Conservation (phyloP, 257 asterid species). For the Plectranthus barbatus region DNA sequence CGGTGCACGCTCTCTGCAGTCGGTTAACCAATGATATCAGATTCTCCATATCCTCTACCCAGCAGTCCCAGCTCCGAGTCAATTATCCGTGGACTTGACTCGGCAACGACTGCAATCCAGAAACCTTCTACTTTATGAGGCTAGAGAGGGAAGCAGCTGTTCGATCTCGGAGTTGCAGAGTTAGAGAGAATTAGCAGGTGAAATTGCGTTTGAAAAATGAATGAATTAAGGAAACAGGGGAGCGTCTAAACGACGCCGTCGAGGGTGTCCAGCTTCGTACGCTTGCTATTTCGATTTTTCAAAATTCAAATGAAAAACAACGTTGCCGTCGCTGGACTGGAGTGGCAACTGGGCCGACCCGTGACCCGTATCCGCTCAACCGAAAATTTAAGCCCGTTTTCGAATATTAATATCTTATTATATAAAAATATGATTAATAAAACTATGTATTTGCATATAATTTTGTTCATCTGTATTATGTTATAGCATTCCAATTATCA, state of each 20-base stretch:
- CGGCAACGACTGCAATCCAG: slow-evolving; percentile 9
- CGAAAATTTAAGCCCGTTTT: neutral
- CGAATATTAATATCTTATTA: too few species aligned
- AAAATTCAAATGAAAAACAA: slow-evolving; percentile 1
- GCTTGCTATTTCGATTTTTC: slow-evolving; percentile 13
- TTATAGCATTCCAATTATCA: too few species aligned
- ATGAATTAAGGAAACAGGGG: too few species aligned
- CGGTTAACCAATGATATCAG: slow-evolving; percentile 80
- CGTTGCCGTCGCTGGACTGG: neutral
- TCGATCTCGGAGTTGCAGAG: slow-evolving; percentile 20
- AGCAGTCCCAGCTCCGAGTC: slow-evolving; percentile 22
- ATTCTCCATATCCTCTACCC: slow-evolving; percentile 82
- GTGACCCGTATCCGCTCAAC: neutral
- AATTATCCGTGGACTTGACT: slow-evolving; percentile 28
- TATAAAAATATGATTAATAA: too few species aligned
- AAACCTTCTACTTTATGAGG: neutral
- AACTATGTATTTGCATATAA: too few species aligned
- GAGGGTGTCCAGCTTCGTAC: neutral
- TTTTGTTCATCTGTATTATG: too few species aligned
- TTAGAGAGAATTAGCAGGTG: neutral
- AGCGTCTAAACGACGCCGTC: slow-evolving; percentile 17
- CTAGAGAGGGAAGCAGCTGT: neutral
- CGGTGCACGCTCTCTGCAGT: slow-evolving; percentile 92
- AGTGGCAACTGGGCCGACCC: neutral
- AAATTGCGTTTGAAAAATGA: slow-evolving; percentile 14